phyloP scores from a whole-genome alignment of 2,329 filamentous ascomycete species.

The Alternaria sp. region DNA sequence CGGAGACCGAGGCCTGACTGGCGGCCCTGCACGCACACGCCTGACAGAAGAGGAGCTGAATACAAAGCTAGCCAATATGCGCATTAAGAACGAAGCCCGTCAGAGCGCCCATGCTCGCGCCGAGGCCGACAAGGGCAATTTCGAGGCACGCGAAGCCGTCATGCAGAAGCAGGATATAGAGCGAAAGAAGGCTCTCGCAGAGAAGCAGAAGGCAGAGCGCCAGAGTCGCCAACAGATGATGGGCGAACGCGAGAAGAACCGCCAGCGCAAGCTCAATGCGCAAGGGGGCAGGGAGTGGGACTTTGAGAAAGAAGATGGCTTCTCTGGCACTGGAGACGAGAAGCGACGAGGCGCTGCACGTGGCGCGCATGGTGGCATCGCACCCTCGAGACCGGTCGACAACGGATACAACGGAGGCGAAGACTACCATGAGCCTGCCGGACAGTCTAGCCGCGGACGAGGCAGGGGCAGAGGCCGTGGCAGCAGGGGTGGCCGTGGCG shows the following conservation, averaged over 20 bases:
- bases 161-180: constrained; percentile 58
- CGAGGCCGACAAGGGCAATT: constrained; percentile 71
- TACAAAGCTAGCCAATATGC: constrained; percentile 66
- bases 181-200: constrained; percentile 45
- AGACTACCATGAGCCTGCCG: constrained; percentile 22
- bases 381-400: constrained; percentile 37
- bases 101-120: constrained; percentile 67
- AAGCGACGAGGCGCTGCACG: constrained; percentile 54
- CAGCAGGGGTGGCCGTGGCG: constrained; percentile 40
- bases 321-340: constrained; percentile 50
- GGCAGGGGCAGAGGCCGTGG: constrained; percentile 45
- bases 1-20: constrained; percentile 43
- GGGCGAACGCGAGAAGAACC: constrained; percentile 66
- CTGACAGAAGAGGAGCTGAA: constrained; percentile 69
- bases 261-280: constrained; percentile 64
- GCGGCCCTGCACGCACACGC: constrained; percentile 40
- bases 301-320: constrained; percentile 66
- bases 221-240: constrained; percentile 65
- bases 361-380: constrained; percentile 60
- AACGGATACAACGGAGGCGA: constrained; percentile 22
- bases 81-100: constrained; percentile 65
- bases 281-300: constrained; percentile 68
- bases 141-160: constrained; percentile 67
- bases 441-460: constrained; percentile 30
- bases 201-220: constrained; percentile 54